Base-by-base conservation (phyloP, 345 rosid species). In the Eutrema japonicum region DNA sequence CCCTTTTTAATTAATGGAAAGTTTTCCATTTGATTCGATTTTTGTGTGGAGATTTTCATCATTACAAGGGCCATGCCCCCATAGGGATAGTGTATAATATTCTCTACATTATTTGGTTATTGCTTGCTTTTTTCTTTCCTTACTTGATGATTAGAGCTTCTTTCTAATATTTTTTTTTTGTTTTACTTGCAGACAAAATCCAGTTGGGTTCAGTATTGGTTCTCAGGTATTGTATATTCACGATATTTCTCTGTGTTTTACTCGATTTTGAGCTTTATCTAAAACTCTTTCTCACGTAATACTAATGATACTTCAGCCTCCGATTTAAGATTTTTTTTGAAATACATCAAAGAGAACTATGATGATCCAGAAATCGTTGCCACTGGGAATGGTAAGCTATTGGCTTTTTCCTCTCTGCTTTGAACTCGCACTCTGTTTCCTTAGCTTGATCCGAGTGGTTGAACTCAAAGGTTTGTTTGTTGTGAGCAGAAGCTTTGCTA, bases 321-420 rank as follows among this genome's bases (percentile, higher is more conserved):
- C 64, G 80, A 77, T 14, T 33, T 77, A 64, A 78, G 74, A 38
- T 66, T 66, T 7, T 63, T 78, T 45, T 32, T 78, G 55, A 78
- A 78, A 59, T 72, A 78, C 70, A 30, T 78, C 59, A 78, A 78
- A 62, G 74, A 78, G 42, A 78, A 59, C 14, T 78, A 78, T 1
- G 7, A 45, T 3, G 74, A 78, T 1, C 78, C 78, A 2, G 74
- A 72, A 40, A 78, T 78, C 66, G 60, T 72, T 3, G 38, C 73
- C 68, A 72, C 81, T 40, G 78, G 78, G 62, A 78, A 78, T 49
- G 81, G 78, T 78, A 78, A 60, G 74, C 10, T 68, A 56, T 40
- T 30, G 33, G 14, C 22, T 16, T 26, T 8, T 73, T 35, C 3
- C 9, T 72, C 50, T 64, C 36, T 57, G 30, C 4, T 46, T 29